A percentile compares a stretch with the other conserved stretches of the same genome.
These are phyloP conservation scores for Amanita muscaria DNA, from an alignment of 768 basidiomycete species.

Conservation along the genomic window DNA sequence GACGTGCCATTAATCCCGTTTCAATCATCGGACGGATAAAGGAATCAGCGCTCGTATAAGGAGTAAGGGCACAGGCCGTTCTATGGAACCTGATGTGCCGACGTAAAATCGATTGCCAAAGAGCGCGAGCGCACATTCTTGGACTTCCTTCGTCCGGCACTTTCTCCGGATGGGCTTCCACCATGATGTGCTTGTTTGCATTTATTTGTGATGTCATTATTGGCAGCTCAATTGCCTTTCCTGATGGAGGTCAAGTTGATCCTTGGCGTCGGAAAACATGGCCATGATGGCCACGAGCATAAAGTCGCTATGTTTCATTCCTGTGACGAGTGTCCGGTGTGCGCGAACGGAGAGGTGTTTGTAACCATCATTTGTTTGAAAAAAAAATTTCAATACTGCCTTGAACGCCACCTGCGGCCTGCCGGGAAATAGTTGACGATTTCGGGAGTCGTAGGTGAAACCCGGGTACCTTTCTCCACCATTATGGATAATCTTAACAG, in stretches of 20 bases:
- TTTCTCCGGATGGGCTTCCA: not conserved
- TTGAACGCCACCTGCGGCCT: too few relatives aligned
- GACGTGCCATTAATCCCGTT: constrained; percentile 1
- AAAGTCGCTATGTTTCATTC: too few relatives aligned
- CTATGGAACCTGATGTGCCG: constrained; percentile 1
- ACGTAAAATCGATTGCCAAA: constrained; percentile 6
- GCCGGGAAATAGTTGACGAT: too few relatives aligned
- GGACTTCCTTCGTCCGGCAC: constrained; percentile 1
- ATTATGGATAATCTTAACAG: not conserved
- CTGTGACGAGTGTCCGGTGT: too few relatives aligned
- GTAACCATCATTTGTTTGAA: too few relatives aligned
- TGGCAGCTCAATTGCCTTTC: constrained; percentile 2
- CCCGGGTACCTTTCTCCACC: not conserved
- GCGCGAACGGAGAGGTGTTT: too few relatives aligned
- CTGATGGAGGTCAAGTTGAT: not conserved
- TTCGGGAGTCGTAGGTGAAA: too few relatives aligned
- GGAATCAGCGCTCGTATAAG: not conserved
- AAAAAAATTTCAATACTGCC: too few relatives aligned
- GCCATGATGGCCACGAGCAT: too few relatives aligned
- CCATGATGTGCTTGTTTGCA: not conserved
- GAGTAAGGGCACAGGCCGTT: constrained; percentile 4
- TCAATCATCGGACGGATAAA: not conserved
- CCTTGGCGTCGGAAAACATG: not conserved
- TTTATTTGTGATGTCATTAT: not conserved
- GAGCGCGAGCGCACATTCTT: not conserved